These are phyloP conservation scores for Triticum timopheevii DNA, from an alignment of 176 grass and related monocot species.

Conservation along the genomic window DNA sequence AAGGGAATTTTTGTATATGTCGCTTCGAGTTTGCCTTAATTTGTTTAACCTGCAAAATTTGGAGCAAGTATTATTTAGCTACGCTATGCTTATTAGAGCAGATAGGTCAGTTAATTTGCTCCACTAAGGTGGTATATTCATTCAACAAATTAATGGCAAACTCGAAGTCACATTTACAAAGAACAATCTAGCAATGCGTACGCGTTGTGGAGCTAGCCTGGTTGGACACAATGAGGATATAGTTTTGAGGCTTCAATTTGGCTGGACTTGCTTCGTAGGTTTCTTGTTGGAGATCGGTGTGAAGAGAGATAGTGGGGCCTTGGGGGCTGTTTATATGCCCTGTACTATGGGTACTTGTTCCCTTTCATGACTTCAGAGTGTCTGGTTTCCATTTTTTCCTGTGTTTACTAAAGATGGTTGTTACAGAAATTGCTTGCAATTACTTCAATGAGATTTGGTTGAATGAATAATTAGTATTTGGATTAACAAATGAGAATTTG, in stretches of 20 bases:
- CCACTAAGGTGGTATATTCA: background rate
- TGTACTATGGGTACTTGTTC: background rate
- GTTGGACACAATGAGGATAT: constrained; percentile 1
- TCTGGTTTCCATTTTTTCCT: background rate
- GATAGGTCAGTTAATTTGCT: background rate
- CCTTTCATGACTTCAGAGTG: background rate
- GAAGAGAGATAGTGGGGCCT: background rate
- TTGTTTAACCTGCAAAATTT: background rate
- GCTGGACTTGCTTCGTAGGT: constrained; percentile 11
- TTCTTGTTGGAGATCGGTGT: background rate
- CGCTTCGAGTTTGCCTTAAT: constrained; percentile 1
- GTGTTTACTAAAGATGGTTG: background rate
- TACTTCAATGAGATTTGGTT: too few relatives aligned
- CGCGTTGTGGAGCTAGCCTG: background rate
- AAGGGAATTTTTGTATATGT: background rate
- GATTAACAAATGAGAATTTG: too few relatives aligned
- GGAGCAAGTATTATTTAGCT: background rate
- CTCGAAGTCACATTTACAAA: background rate
- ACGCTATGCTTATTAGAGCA: background rate
- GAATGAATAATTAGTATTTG: too few relatives aligned
- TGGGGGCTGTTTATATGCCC: background rate
- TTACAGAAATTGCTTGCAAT: too few relatives aligned
- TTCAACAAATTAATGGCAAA: background rate
- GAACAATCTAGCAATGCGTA: background rate
- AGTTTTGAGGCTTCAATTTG: constrained; percentile 33